Percentiles rank a stretch among this genome's conserved stretches.
These are phyloP conservation scores for Periconia sp. DNA, from an alignment of 2,329 filamentous ascomycete genomes.

Conservation along the genomic window DNA sequence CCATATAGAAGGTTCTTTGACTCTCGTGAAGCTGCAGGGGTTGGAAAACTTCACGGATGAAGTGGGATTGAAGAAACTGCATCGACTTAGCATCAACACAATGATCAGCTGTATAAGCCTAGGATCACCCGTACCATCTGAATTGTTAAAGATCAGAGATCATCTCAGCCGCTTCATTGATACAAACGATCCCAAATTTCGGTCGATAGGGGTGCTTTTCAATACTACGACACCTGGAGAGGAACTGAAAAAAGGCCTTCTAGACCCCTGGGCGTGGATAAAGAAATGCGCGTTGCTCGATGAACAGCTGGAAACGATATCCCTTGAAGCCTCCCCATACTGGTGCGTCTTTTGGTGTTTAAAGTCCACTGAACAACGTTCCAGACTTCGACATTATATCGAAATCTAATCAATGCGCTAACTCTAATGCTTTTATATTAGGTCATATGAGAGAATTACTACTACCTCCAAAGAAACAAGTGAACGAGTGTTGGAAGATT, in stretches of 20 bases:
- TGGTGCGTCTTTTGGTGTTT: constrained; percentile 5
- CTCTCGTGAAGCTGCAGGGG: constrained; percentile 24
- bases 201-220: constrained; percentile 27
- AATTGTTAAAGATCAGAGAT: constrained; percentile 20
- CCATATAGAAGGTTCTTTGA: constrained; percentile 28
- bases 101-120: constrained; percentile 32
- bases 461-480: constrained; percentile 1
- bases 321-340: constrained; percentile 17
- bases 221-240: constrained; percentile 26
- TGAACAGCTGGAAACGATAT: constrained; percentile 20
- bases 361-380: no score
- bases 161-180: constrained; percentile 25
- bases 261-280: constrained; percentile 18
- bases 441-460: constrained; percentile 10
- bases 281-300: constrained; percentile 24
- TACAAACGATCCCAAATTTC: constrained; percentile 33
- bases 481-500: constrained; percentile 9
- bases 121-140: constrained; percentile 17
- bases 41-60: constrained; percentile 18
- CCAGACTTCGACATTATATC: no score
- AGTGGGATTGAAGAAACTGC: constrained; percentile 16
- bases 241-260: constrained; percentile 10
- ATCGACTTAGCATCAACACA: constrained; percentile 26
- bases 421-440: no score
- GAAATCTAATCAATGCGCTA: no score